A percentile compares a stretch with the other conserved stretches of the same genome.
These are phyloP conservation scores for Fusarium cicatricum DNA, from an alignment of 2,329 filamentous ascomycete species.

Conservation along the genomic window DNA sequence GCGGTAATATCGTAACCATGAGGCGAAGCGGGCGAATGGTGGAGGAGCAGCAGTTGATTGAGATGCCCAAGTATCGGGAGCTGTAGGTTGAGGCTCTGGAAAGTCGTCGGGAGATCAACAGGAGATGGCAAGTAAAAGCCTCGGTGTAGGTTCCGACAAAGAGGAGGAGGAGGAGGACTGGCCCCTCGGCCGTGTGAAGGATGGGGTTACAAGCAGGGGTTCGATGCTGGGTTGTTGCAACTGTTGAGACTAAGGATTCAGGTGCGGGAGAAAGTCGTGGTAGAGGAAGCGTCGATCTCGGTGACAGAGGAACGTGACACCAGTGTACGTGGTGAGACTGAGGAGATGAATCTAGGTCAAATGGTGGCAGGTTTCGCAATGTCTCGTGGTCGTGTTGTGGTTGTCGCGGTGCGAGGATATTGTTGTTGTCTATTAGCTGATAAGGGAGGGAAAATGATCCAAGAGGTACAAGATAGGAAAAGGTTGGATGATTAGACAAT, in stretches of 20 bases:
- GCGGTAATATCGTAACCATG: constrained; percentile 33
- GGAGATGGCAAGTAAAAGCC: constrained; percentile 12
- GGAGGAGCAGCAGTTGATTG: constrained; percentile 2
- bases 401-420: constrained; percentile 5
- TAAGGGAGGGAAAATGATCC: not conserved
- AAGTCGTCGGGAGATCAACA: not conserved
- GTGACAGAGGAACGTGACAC: constrained; percentile 20
- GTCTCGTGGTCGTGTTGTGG: constrained; percentile 1
- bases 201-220: constrained; percentile 38
- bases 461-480: not conserved
- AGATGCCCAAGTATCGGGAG: constrained; percentile 1
- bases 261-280: constrained; percentile 20
- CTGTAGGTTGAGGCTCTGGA: constrained; percentile 1
- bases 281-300: constrained; percentile 12
- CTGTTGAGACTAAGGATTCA: constrained; percentile 16
- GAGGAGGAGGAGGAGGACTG: constrained; percentile 22
- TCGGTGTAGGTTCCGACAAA: constrained; percentile 19
- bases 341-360: constrained; percentile 24
- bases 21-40: constrained; percentile 9
- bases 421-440: constrained; percentile 23
- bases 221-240: constrained; percentile 23
- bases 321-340: constrained; percentile 24
- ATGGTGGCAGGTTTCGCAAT: constrained; percentile 8
- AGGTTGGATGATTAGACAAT: constrained; percentile 9
- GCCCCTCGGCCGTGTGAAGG: constrained; percentile 22